Base-by-base conservation (phyloP, 768 basidiomycete species). In the Suillus hirtellus region DNA sequence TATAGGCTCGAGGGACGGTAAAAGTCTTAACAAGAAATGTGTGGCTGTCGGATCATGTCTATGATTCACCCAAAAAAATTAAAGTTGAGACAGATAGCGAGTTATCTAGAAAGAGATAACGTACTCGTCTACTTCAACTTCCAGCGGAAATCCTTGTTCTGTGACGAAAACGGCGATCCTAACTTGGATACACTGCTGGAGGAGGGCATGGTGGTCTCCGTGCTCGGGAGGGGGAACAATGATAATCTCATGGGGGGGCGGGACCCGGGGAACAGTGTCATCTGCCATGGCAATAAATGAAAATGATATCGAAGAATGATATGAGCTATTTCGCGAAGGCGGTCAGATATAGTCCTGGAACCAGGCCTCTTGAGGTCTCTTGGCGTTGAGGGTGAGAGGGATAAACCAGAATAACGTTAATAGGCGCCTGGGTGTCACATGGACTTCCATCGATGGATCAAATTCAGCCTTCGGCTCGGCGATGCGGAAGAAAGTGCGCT, bases 41-140 rank as follows among this genome's bases (percentile, higher is more conserved):
- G 83, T 84, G 31, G 90, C 83, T 49, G 72, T 76, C 64, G 83
- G 80, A 75, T 92, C 91, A 64, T 80, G 76, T 44, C 90, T 93
- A 72, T 35, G 55, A 46, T 56, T 27, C 24, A 40, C 35, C 35
- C 24, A 24, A n/a, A 8, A 15, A 10, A 10, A 17, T 58, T 1
- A 4, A 27, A 50, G 15, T 27, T 40, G 1, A 27, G 11, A 17
- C 17, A 27, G 24, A 21, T 54, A 35, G 53, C 14, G 15, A 24
- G 19, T 35, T 8, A 12, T 24, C 35, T 14, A 9, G 55, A 54
- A 61, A 61, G 52, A 60, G 60, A 60, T 76, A 77, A 75, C 77
- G 67, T 61, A 90, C 92, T 84, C 81, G 75, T 95, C 93, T 67
- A 89, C 79, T 75, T 95, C 93, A 9, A 79, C 80, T 58, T 92